These are phyloP conservation scores for Filobasidium uniguttulatum DNA, from an alignment of 1,284 basidiomycete genomes.

Conservation along the genomic window DNA sequence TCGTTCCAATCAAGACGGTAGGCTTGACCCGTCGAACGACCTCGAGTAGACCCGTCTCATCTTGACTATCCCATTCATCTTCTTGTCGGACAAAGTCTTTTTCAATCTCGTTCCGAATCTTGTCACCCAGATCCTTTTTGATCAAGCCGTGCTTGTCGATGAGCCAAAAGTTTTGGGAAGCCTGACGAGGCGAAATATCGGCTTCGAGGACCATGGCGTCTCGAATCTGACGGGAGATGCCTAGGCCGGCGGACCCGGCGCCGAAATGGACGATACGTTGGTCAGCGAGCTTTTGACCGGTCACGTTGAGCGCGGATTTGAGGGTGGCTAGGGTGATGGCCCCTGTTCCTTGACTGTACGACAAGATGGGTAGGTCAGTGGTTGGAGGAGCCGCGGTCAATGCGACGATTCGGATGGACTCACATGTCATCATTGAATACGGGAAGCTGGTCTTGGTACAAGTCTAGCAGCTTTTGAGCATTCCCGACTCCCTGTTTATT, in stretches of 20 bases:
- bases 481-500: constrained; percentile 34
- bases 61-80: constrained; percentile 39
- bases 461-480: constrained; percentile 48
- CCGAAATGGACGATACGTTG: constrained; percentile 59
- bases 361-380: constrained; percentile 37
- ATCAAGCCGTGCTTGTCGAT: constrained; percentile 36
- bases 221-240: constrained; percentile 42
- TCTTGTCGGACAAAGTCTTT: constrained; percentile 45
- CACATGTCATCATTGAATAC: constrained; percentile 62
- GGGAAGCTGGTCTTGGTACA: constrained; percentile 48
- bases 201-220: constrained; percentile 53
- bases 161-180: constrained; percentile 53
- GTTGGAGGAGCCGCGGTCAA: background rate
- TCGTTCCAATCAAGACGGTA: constrained; percentile 68
- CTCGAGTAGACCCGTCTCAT: constrained; percentile 46
- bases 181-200: constrained; percentile 42
- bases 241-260: constrained; percentile 59
- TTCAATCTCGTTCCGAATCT: constrained; percentile 44
- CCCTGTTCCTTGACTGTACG: constrained; percentile 78
- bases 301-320: constrained; percentile 56
- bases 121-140: constrained; percentile 39
- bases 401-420: background rate
- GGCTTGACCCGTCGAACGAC: constrained; percentile 54
- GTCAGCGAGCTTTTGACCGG: constrained; percentile 48
- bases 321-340: constrained; percentile 61